phyloP scores from a whole-genome alignment of 257 asterid species.

The Solanum pimpinellifolium region DNA sequence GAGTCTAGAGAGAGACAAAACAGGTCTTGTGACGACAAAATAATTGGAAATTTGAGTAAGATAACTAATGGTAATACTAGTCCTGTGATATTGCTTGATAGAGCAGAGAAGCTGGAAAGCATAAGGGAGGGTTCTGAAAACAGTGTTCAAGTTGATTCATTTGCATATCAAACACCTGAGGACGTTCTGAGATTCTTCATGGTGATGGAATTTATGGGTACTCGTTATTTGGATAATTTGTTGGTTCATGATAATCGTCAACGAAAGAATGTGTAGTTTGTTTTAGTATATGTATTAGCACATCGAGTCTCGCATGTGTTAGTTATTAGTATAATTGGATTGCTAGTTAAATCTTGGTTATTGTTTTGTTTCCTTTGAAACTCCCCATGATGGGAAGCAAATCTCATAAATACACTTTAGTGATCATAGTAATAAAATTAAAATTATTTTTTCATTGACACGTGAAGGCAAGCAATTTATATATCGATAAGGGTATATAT shows the following conservation, averaged over 20 bases:
- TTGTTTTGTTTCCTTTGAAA: not conserved
- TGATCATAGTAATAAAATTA: no score
- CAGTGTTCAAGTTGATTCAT: not conserved
- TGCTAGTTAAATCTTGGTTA: not conserved
- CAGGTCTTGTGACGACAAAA: not conserved
- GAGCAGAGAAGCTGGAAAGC: not conserved
- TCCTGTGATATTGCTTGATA: slow-evolving; percentile 4
- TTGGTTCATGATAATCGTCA: slow-evolving; percentile 6
- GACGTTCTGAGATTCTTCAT: slow-evolving; percentile 19
- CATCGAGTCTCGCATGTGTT: not conserved
- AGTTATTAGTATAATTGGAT: not conserved
- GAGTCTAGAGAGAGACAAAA: not conserved
- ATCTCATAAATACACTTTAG: not conserved
- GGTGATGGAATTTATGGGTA: slow-evolving; percentile 23
- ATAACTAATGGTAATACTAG: not conserved
- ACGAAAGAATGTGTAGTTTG: no score
- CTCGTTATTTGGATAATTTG: slow-evolving; percentile 7
- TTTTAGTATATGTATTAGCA: not conserved
- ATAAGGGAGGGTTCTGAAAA: not conserved
- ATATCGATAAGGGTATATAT: fast-evolving
- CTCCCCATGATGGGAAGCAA: not conserved
- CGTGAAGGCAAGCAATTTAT: no score
- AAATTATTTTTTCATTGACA: no score
- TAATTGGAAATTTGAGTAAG: not conserved
- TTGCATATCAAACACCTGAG: slow-evolving; percentile 9